phyloP scores from a whole-genome alignment of 1,284 basidiomycete genomes.

The Xerocomus minutiporus region DNA sequence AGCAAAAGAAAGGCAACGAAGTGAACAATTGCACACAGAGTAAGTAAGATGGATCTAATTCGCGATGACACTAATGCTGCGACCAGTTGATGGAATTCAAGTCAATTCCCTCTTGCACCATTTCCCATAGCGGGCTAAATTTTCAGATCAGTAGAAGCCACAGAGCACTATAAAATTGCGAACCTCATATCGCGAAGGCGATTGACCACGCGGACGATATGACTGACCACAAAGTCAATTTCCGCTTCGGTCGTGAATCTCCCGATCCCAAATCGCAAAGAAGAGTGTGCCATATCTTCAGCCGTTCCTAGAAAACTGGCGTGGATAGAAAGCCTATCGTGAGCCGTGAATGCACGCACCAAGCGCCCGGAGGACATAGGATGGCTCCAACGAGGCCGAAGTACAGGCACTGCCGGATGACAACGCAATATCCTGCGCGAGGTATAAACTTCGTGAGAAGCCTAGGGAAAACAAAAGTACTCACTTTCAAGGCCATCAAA shows the following conservation, averaged over 20 bases:
- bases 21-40: slow-evolving; percentile 11
- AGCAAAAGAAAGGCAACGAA: not conserved
- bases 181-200: slow-evolving; percentile 68
- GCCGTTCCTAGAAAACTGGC: slow-evolving; percentile 61
- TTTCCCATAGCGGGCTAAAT: slow-evolving; percentile 88
- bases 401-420: slow-evolving; percentile 99
- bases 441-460: slow-evolving; percentile 1
- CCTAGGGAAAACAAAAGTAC: slow-evolving; percentile 26
- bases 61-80: slow-evolving; percentile 45
- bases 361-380: slow-evolving; percentile 95
- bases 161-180: slow-evolving; percentile 6
- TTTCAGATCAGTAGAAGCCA: slow-evolving; percentile 11
- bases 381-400: slow-evolving; percentile 96
- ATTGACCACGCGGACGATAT: slow-evolving; percentile 84
- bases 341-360: slow-evolving; percentile 42
- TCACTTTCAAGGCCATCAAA: slow-evolving; percentile 96
- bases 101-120: slow-evolving; percentile 98
- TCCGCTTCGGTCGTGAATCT: slow-evolving; percentile 98
- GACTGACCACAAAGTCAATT: slow-evolving; percentile 89
- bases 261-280: slow-evolving; percentile 95
- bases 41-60: slow-evolving; percentile 1
- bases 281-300: slow-evolving; percentile 99
- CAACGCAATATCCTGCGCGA: slow-evolving; percentile 81
- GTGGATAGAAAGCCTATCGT: slow-evolving; percentile 1
- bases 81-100: slow-evolving; percentile 92